Evolutionary conservation across 495 filamentous ascomycete species (phyloP).

Genomic region (Glutinoglossum americanum): DNA sequence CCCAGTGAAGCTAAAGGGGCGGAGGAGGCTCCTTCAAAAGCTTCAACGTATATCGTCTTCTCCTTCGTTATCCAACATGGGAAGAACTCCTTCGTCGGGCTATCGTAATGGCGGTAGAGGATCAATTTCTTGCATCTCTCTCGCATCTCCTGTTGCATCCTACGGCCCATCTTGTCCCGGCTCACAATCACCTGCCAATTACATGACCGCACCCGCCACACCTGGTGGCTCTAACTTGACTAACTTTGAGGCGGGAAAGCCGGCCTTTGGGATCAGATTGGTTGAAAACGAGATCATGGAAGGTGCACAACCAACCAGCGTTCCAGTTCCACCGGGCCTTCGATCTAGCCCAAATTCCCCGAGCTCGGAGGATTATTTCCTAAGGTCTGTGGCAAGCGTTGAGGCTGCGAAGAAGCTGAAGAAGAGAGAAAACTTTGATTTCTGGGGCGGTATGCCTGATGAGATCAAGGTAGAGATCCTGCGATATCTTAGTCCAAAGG

Average conservation of each 20-base stretch:
- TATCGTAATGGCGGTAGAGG: slow-evolving; percentile 47
- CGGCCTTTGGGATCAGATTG: slow-evolving; percentile 7
- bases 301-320: slow-evolving; percentile 15
- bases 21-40: slow-evolving; percentile 51
- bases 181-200: slow-evolving; percentile 37
- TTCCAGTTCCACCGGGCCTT: neutral
- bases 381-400: neutral
- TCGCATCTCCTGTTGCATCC: slow-evolving; percentile 35
- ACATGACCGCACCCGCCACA: slow-evolving; percentile 43
- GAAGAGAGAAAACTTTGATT: slow-evolving; percentile 30
- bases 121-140: slow-evolving; percentile 71
- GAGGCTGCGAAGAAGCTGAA: slow-evolving; percentile 11
- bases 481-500: slow-evolving; percentile 50
- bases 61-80: slow-evolving; percentile 44
- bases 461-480: slow-evolving; percentile 70
- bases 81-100: slow-evolving; percentile 31
- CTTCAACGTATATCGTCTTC: slow-evolving; percentile 81
- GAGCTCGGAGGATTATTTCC: neutral
- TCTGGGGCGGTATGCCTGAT: slow-evolving; percentile 61
- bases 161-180: slow-evolving; percentile 29
- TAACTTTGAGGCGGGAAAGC: slow-evolving; percentile 10
- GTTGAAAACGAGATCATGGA: slow-evolving; percentile 14
- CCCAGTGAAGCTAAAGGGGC: slow-evolving; percentile 40
- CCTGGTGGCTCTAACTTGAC: slow-evolving; percentile 26
- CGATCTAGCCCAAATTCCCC: neutral